Percentiles rank a stretch among this genome's conserved stretches.
Conservation (phyloP, 2,329 filamentous ascomycete genomes). For the Fusarium coffeatum region DNA sequence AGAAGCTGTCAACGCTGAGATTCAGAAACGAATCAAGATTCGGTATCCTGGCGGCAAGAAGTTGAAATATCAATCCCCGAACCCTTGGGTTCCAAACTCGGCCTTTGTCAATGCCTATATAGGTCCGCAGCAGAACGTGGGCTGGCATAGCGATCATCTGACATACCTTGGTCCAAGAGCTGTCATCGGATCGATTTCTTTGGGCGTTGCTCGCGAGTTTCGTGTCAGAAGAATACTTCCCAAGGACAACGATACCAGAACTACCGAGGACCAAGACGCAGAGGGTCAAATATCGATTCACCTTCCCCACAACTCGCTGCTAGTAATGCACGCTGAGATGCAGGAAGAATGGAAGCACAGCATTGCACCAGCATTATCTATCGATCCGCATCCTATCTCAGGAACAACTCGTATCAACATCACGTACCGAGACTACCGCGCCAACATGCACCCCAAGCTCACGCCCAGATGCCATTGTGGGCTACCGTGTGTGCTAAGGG, state of each 20-base stretch:
- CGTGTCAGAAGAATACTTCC: conserved; percentile 82
- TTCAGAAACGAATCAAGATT: conserved; percentile 75
- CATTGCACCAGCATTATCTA: conserved; percentile 77
- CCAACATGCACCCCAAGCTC: conserved; percentile 77
- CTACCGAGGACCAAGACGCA: conserved; percentile 65
- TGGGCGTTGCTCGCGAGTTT: conserved; percentile 94
- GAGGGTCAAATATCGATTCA: conserved; percentile 93
- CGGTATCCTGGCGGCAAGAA: conserved; percentile 78
- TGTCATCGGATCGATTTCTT: conserved; percentile 87
- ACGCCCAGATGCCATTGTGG: conserved; percentile 84
- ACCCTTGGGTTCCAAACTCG: conserved; percentile 84
- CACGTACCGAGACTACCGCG: conserved; percentile 89
- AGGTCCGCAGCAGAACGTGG: conserved; percentile 83
- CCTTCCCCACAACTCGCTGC: conserved; percentile 90
- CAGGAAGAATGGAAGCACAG: conserved; percentile 97
- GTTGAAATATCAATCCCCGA: conserved; percentile 79
- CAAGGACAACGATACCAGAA: conserved; percentile 59
- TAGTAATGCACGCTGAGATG: conserved; percentile 98
- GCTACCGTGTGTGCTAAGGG: conserved; percentile 75
- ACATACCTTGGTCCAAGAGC: conserved; percentile 92
- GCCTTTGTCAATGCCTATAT: conserved; percentile 96
- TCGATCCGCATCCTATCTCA: conserved; percentile 86
- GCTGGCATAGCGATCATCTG: conserved; percentile 92
- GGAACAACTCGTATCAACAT: conserved; percentile 89
- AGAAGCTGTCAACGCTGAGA: conserved; percentile 79